Conservation (phyloP, 2,329 filamentous ascomycete species). For the Arthrocladium fulminans region DNA sequence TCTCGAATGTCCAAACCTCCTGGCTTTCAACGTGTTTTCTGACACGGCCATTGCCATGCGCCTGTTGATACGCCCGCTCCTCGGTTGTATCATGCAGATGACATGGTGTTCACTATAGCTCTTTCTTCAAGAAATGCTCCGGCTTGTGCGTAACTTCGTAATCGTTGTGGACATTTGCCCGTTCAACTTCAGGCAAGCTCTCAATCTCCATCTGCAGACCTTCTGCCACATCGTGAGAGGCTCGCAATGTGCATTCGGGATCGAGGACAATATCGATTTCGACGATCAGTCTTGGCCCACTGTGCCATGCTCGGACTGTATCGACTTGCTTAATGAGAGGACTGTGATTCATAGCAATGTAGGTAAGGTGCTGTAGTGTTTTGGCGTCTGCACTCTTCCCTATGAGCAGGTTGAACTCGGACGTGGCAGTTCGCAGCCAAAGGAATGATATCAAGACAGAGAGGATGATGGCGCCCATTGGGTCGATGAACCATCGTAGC, state of each 20-base stretch:
- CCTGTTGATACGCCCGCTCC: too few species aligned
- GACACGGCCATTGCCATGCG: too few species aligned
- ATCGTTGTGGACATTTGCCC: constrained; percentile 94
- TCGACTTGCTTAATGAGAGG: constrained; percentile 75
- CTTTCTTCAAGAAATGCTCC: constrained; percentile 65
- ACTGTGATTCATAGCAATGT: constrained; percentile 89
- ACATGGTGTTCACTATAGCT: constrained; percentile 39
- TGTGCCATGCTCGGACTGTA: constrained; percentile 90
- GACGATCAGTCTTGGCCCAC: constrained; percentile 77
- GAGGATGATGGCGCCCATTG: constrained; percentile 77
- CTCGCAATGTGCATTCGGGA: constrained; percentile 58
- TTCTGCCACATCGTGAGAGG: constrained; percentile 88
- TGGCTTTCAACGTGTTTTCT: too few species aligned
- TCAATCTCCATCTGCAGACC: constrained; percentile 91
- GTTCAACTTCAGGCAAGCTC: constrained; percentile 80
- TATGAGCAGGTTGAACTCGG: constrained; percentile 83
- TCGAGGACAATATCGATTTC: constrained; percentile 97
- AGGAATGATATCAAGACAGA: constrained; percentile 67
- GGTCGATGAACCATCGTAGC: constrained; percentile 89
- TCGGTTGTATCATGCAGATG: too few species aligned
- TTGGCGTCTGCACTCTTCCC: constrained; percentile 78
- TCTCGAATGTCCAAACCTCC: too few species aligned
- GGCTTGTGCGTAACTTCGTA: constrained; percentile 95
- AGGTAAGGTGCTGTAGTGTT: constrained; percentile 88
- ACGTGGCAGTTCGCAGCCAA: constrained; percentile 78